Evolutionary conservation across 2,329 filamentous ascomycete genomes (phyloP), one percentile per base, ranked within the genome.

Genomic region (Immersiporthe knoxdaviesiana): DNA sequence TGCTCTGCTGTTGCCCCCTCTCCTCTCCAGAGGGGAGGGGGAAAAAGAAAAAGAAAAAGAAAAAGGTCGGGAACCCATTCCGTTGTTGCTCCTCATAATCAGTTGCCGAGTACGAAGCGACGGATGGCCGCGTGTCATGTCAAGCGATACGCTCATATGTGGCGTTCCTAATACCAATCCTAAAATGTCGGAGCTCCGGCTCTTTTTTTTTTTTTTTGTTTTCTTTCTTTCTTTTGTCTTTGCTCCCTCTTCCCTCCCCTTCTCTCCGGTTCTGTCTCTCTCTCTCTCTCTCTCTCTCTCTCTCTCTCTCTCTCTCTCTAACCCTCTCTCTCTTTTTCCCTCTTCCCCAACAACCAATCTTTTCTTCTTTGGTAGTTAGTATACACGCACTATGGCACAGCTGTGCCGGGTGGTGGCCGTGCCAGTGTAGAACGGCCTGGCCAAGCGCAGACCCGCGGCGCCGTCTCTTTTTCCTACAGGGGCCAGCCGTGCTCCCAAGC

Each of bases 401-500:
- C 44, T 47, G 21, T 47, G n/a, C 44, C 44, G 44, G 44, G 35
- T 47, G 52, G 66, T 47, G 52, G 66, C 47, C 58, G 59, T 63
- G n/a, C 59, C 27, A 44, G 52, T 47, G 44, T 39, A n/a, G 41
- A 52, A 58, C 35, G 60, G 59, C 59, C 60, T n/a, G 50, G 60
- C 60, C 60, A 12, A 30, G 60, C 37, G 35, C 21, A 47, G 44
- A 47, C 44, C 30, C 39, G 30, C 24, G 39, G 18, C 27, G 47
- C 61, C 27, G 27, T 32, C 63, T 27, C 16, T n/a, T 52, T 62
- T 21, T 32, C 37, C 37, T 63, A 27, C 44, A 67, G 64, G 50
- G 50, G 59, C 60, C 52, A 66, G 63, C 54, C 35, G 54, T 58
- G 62, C 32, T 54, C 44, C 21, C 39, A 63, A 54, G 41, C 32